Conservation (phyloP, 2,329 filamentous ascomycete genomes). For the Aspergillus quadrilineatus region DNA sequence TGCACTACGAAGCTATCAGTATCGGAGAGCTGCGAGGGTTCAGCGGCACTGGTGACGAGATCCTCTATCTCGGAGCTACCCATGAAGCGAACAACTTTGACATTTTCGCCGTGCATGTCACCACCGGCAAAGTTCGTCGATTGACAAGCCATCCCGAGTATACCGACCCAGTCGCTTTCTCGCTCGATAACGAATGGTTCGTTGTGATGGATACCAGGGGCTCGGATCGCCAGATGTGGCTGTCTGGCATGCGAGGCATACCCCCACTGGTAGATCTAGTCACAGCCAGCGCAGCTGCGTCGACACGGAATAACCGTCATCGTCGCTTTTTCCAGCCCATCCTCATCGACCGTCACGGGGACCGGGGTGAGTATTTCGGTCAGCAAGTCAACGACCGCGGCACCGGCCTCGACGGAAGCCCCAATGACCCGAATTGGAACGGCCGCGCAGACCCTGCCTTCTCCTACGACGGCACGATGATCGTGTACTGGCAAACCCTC, state of each 20-base stretch:
- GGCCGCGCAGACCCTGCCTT: conserved; percentile 43
- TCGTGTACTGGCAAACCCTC: conserved; percentile 46
- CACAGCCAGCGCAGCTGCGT: conserved; percentile 16
- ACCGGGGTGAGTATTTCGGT: conserved; percentile 47
- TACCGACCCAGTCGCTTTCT: neutral
- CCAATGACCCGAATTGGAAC: conserved; percentile 53
- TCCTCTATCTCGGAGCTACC: neutral
- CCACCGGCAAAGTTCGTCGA: neutral
- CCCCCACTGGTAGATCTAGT: conserved; percentile 46
- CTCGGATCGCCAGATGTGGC: conserved; percentile 44
- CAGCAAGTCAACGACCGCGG: conserved; percentile 44
- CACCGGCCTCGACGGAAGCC: conserved; percentile 33
- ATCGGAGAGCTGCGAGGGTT: conserved; percentile 40
- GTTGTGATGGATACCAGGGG: conserved; percentile 48
- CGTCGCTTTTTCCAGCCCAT: conserved; percentile 9
- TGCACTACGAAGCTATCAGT: neutral
- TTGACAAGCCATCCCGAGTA: neutral
- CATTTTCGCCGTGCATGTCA: neutral
- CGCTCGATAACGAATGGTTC: conserved; percentile 46
- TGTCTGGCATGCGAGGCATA: conserved; percentile 41
- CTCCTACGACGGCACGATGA: conserved; percentile 40
- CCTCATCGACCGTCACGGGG: conserved; percentile 46
- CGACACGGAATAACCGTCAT: neutral
- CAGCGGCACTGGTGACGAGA: neutral
- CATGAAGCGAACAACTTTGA: neutral